phyloP scores from a whole-genome alignment of 1,284 basidiomycete species.

The Lentinus polychrous region DNA sequence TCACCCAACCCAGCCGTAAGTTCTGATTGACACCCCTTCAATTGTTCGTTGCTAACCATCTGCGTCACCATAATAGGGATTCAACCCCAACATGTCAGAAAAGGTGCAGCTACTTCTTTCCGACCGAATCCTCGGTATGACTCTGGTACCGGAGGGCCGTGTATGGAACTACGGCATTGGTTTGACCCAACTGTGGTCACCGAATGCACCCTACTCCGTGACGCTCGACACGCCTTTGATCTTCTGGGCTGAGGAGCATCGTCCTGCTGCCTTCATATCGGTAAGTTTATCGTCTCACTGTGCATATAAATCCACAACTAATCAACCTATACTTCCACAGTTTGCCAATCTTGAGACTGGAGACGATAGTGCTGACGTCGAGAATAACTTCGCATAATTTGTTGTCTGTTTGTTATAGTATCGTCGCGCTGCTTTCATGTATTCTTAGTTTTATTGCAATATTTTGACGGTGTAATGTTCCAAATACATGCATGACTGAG shows the following conservation, averaged over 20 bases:
- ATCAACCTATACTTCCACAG: constrained; percentile 28
- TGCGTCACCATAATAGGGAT: constrained; percentile 47
- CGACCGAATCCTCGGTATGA: constrained; percentile 90
- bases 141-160: constrained; percentile 83
- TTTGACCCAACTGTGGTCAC: constrained; percentile 87
- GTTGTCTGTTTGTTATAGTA: constrained; percentile 9
- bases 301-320: constrained; percentile 2
- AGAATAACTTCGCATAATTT: constrained; percentile 73
- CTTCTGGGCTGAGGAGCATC: constrained; percentile 96
- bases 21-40: constrained; percentile 12
- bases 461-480: constrained; percentile 10
- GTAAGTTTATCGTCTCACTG: constrained; percentile 39
- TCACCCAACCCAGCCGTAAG: constrained; percentile 74
- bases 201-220: constrained; percentile 80
- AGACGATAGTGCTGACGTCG: constrained; percentile 86
- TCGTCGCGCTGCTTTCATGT: constrained; percentile 13
- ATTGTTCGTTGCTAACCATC: background rate
- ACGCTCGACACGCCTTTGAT: constrained; percentile 85
- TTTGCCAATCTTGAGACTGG: constrained; percentile 82
- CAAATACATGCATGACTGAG: constrained; percentile 4
- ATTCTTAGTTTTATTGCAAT: constrained; percentile 10
- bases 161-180: constrained; percentile 95
- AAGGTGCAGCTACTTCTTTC: constrained; percentile 92
- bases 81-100: constrained; percentile 97
- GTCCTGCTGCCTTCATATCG: constrained; percentile 86